These are phyloP conservation scores for Chlamydomonas reinhardtii DNA, from an alignment of 163 green algal species.

Conservation along the genomic window DNA sequence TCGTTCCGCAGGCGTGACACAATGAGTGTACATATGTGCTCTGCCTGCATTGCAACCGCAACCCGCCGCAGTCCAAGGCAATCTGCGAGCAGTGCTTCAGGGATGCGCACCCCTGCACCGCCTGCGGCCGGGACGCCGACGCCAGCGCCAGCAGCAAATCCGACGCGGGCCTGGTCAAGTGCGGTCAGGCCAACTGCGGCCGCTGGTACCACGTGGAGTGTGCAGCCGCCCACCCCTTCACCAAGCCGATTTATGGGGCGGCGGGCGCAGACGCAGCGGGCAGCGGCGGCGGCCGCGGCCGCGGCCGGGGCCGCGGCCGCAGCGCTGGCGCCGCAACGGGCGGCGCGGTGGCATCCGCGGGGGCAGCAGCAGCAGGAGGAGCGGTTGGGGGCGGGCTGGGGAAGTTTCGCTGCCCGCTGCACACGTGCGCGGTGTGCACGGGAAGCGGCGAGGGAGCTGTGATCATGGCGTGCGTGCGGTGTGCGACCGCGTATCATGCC, in stretches of 20 bases:
- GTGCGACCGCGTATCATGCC: constrained; percentile 57
- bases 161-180: constrained; percentile 51
- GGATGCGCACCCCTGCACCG: not conserved
- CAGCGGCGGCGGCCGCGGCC: not conserved
- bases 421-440: constrained; percentile 63
- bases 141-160: not conserved
- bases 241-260: not conserved
- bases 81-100: constrained; percentile 54
- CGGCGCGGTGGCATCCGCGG: not conserved
- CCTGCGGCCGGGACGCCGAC: constrained; percentile 10
- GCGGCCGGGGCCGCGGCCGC: constrained; percentile 17
- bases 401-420: constrained; percentile 56
- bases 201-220: constrained; percentile 58
- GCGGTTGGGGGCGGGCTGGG: not conserved
- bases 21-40: too few species aligned
- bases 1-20: too few species aligned
- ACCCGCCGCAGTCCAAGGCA: constrained; percentile 30
- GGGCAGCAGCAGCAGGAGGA: too few species aligned
- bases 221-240: constrained; percentile 30
- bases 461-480: constrained; percentile 64
- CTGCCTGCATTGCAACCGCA: too few species aligned
- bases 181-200: constrained; percentile 56
- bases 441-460: constrained; percentile 54
- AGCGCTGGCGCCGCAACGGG: not conserved
- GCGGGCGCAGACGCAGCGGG: not conserved